Evolutionary conservation across 2,329 filamentous ascomycete species (phyloP), one percentile per base, ranked within the genome.

Genomic region (Clonostachys rhizophaga): DNA sequence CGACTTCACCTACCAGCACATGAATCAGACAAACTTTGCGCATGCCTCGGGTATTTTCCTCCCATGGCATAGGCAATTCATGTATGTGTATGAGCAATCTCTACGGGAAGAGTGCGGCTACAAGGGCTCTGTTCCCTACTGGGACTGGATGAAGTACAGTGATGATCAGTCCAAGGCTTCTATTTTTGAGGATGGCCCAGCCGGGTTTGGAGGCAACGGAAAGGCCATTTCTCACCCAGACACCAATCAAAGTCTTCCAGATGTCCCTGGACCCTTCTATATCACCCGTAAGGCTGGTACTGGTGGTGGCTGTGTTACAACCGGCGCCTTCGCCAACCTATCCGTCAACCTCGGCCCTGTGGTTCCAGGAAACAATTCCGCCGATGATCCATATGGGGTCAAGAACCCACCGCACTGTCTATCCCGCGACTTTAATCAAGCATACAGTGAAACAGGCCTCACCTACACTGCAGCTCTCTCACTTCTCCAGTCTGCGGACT

Each of bases 241-340:
- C 16, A 52, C 60, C 7, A 48, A 56, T 4, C 51, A 61, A 13
- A 67, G 54, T 3, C 5, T 30, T 3, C 34, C 42, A 13, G 24
- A 30, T 34, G 53, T 52, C 36, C 50, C 50, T 30, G 62, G 62
- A 12, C 58, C 61, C 11, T 50, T 63, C 7, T 61, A 61, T 43
- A 52, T 52, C 0, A 50, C 49, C 60, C 46, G 54, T 11, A 50
- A 52, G 1, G 47, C 48, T 0, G 76, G 74, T 18, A 60, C 62
- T 0, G 78, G 78, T n/a, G 77, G 78, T 42, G 76, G 77, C 7
- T 79, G 69, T 54, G 63, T 81, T 2, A 61, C 55, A 9, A 67
- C 60, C 4, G 74, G 74, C 1, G 73, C 76, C 1, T 66, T 78
- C 4, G 58, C 56, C 16, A 64, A 64, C 52, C 60, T 64, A 52